Base-by-base conservation (phyloP, 148 eudicot species). In the Cornus kousa region DNA sequence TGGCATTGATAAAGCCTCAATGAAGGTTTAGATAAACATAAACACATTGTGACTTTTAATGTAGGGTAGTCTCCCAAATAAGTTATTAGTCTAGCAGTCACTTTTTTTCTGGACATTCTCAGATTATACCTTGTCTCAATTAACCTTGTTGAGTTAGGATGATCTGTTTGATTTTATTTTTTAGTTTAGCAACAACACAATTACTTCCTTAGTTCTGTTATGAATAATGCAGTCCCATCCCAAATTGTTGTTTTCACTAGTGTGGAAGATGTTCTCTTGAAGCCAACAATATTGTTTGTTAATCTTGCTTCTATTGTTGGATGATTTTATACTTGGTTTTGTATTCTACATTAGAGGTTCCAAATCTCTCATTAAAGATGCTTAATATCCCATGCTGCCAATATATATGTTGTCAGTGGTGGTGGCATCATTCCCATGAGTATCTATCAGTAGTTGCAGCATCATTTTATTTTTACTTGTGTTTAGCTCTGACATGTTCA, bases 401-500 rank as follows among this genome's bases (percentile, higher is more conserved):
- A 3, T 7, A 43, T 43, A 43, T 43, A 43, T 43, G 8, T 3
- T 43, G 48, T 43, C 19, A 62, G 20, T n/a, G 23, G 23, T 62
- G 66, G 23, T 62, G 66, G 22, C 22, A 62, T n/a, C 8, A 20
- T n/a, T 17, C 23, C 22, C 4, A 4, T 62, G 9, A 62, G 64
- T 16, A 13, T 57, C 16, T 0, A 5, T 35, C 4, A 4, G 37
- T 57, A 14, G 4, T 57, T 57, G 20, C 20, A 57, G 20, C 20
- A 57, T 57, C 14, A 57, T 13, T 35, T 57, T 19, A 17, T 62
- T 17, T 1, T 19, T 17, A 20, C 6, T 62, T 13, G 7, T n/a
- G 66, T 62, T 74, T 64, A 32, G 5, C 11, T 75, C 23, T 78
- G 60, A 67, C 50, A 64, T 35, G 59, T 74, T 28, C 55, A 10